Base-by-base conservation (phyloP, 805 yeast species). In the Wickerhamomyces ciferrii region DNA sequence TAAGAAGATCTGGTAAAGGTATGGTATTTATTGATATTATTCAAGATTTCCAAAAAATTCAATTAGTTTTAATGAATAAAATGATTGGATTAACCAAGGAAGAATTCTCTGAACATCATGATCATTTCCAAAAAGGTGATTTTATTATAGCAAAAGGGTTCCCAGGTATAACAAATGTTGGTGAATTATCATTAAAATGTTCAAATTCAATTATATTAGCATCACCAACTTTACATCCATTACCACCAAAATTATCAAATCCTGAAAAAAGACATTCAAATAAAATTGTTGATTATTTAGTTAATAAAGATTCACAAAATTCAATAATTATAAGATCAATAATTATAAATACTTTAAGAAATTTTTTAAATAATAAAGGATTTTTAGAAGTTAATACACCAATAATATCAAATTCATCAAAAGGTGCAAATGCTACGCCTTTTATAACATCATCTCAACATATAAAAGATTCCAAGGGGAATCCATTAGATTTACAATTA, bases 381-480 rank as follows among this genome's bases (percentile, higher is more conserved):
- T 94, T 90, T 53, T 50, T 87, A 3, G 97, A 90, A 61, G 96
- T 94, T 0, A 86, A 84, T 43, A 94, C 99, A 0, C 99, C 99
- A 0, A 77, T 90, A 1, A 64, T 94, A 13, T 78, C 89, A 0
- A 56, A 69, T 7, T 81, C 83, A 2, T 79, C 90, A 0, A 87
- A 89, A 17, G 99, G 99, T 2, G 99, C 99, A 5, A 81, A 83
- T 55, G 98, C 99, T 0, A 75, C 76, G n/a, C 96, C 98, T 0
- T 94, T 94, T 55, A 58, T 58, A 1, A 89, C 97, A 0, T 44
- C 52, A 2, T 63, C 74, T 38, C 61, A 64, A 37, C 56, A 63
- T 29, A 24, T 62, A 24, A 60, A 63, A 9, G 68, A 67, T 18
- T 58, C 54, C 3, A 53, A 48, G 34, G 59, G 47, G 11, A 47